These are phyloP conservation scores for Rosellinia necatrix DNA, from an alignment of 2,329 filamentous ascomycete genomes.

Conservation along the genomic window DNA sequence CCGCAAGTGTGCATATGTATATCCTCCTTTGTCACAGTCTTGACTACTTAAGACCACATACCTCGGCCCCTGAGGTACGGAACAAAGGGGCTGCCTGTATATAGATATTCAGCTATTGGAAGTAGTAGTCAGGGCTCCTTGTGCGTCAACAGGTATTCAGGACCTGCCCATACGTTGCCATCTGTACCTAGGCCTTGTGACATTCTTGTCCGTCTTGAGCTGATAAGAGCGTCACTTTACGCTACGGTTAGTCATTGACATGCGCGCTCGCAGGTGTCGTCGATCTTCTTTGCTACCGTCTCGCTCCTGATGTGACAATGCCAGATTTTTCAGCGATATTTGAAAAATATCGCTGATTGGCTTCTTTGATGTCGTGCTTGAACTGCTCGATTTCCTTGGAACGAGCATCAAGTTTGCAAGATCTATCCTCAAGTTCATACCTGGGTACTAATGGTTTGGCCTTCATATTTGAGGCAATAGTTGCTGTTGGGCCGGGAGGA, in stretches of 20 bases:
- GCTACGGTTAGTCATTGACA: slow-evolving; percentile 13
- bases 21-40: background rate
- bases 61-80: background rate
- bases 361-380: slow-evolving; percentile 14
- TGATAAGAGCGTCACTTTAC: slow-evolving; percentile 21
- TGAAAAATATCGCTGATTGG: slow-evolving; percentile 12
- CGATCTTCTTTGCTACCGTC: slow-evolving; percentile 14
- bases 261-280: slow-evolving; percentile 10
- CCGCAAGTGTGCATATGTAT: slow-evolving; percentile 20
- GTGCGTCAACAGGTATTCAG: background rate
- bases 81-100: background rate
- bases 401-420: slow-evolving; percentile 9
- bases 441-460: slow-evolving; percentile 9
- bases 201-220: slow-evolving; percentile 19
- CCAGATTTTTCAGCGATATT: slow-evolving; percentile 13
- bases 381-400: slow-evolving; percentile 15
- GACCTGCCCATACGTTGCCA: no score
- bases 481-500: slow-evolving; percentile 8
- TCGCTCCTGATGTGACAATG: slow-evolving; percentile 12
- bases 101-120: background rate
- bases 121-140: background rate
- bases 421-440: slow-evolving; percentile 10
- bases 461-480: slow-evolving; percentile 9
- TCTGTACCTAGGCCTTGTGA: background rate
- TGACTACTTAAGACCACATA: background rate